Conservation (phyloP, 73 alveolate species). For the Paramecium octaurelia region DNA sequence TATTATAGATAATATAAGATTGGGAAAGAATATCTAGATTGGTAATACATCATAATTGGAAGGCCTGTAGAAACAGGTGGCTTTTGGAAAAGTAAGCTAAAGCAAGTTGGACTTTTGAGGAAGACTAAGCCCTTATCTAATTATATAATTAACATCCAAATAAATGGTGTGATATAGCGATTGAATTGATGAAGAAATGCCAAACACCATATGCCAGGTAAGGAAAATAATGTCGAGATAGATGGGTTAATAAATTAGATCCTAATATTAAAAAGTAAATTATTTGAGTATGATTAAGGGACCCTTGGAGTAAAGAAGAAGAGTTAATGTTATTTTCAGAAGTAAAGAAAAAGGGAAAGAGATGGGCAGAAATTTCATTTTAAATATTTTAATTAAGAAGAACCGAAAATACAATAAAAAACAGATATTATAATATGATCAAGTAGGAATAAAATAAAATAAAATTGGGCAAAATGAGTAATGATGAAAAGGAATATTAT, state of each 20-base stretch:
- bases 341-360: constrained; percentile 18
- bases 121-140: neutral
- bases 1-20: neutral
- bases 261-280: constrained; percentile 1
- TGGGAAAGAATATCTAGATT: constrained; percentile 34
- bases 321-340: neutral
- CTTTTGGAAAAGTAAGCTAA: neutral
- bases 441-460: constrained; percentile 7
- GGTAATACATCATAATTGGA: constrained; percentile 20
- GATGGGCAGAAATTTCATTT: constrained; percentile 38
- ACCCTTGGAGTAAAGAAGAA: constrained; percentile 41
- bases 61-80: constrained; percentile 43
- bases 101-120: constrained; percentile 23
- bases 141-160: neutral
- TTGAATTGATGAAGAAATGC: constrained; percentile 17
- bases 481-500: neutral
- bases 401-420: constrained; percentile 18
- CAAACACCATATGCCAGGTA: neutral
- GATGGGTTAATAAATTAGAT: constrained; percentile 44
- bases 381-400: constrained; percentile 7
- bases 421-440: neutral
- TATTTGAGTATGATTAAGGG: neutral
- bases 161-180: constrained; percentile 31
- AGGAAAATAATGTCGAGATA: constrained; percentile 31
- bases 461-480: neutral